Evolutionary conservation across 2,329 filamentous ascomycete genomes (phyloP).

Genomic region (Pseudocercospora ulei): DNA sequence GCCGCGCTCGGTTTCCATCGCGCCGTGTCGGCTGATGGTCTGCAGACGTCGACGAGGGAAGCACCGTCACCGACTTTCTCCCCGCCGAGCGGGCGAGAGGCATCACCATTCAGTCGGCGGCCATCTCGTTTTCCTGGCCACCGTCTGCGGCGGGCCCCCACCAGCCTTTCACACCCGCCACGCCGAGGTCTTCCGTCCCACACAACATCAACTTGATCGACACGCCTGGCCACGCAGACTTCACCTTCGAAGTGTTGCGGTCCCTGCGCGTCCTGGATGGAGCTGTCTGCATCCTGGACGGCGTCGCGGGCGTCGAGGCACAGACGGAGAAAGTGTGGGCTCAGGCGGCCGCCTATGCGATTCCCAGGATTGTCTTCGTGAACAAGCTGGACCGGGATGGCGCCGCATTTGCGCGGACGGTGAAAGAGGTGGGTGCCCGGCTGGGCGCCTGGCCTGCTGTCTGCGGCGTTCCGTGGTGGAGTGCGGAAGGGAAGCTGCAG

Average conservation of each 20-base stretch:
- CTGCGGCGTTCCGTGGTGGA: slow-evolving; percentile 92
- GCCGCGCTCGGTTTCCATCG: too few species aligned
- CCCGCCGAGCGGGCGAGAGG: slow-evolving; percentile 84
- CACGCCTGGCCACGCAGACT: slow-evolving; percentile 93
- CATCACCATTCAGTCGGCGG: slow-evolving; percentile 95
- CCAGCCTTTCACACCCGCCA: slow-evolving; percentile 19
- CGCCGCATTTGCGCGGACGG: slow-evolving; percentile 70
- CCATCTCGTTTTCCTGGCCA: slow-evolving; percentile 92
- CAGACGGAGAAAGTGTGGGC: slow-evolving; percentile 96
- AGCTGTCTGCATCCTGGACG: slow-evolving; percentile 85
- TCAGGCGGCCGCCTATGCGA: slow-evolving; percentile 74
- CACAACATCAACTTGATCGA: slow-evolving; percentile 87
- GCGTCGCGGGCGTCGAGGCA: slow-evolving; percentile 86
- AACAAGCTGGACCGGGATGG: slow-evolving; percentile 81
- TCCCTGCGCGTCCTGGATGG: slow-evolving; percentile 82
- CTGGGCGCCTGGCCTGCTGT: slow-evolving; percentile 78
- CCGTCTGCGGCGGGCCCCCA: slow-evolving; percentile 37
- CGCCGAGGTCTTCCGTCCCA: slow-evolving; percentile 44
- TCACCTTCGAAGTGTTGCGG: slow-evolving; percentile 89
- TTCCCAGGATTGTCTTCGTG: slow-evolving; percentile 71
- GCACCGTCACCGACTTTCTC: slow-evolving; percentile 93
- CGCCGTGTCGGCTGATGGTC: too few species aligned
- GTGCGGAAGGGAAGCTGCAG: slow-evolving; percentile 59
- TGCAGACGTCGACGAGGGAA: slow-evolving; percentile 82
- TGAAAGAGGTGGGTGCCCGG: slow-evolving; percentile 72